Percentiles rank a stretch among this genome's conserved stretches.
phyloP scores from a whole-genome alignment of 2,329 filamentous ascomycete genomes.

The Colletotrichum neosansevieriae region DNA sequence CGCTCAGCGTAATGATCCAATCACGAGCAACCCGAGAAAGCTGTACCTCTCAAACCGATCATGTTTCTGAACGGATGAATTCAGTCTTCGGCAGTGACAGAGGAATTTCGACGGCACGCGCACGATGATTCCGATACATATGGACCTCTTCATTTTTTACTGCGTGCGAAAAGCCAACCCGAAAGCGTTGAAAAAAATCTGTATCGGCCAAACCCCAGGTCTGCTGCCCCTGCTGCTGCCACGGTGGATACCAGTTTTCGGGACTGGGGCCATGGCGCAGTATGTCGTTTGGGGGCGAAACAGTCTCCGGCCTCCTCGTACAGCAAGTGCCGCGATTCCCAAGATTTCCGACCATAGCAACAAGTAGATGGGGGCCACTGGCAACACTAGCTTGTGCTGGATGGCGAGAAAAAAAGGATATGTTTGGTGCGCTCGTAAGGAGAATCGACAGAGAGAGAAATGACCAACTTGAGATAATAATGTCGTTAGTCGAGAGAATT shows the following conservation, averaged over 20 bases:
- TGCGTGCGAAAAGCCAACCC: no score
- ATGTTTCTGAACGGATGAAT: no score
- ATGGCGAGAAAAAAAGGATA: slow-evolving; percentile 26
- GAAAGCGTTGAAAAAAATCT: no score
- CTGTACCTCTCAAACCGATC: no score
- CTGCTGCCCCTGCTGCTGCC: background rate
- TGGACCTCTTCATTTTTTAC: no score
- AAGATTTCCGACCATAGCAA: slow-evolving; percentile 4
- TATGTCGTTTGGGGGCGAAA: slow-evolving; percentile 1
- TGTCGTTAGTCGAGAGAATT: background rate
- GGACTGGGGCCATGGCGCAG: slow-evolving; percentile 9
- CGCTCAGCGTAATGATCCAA: background rate
- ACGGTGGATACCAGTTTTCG: slow-evolving; percentile 8
- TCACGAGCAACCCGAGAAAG: background rate
- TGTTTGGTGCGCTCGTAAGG: slow-evolving; percentile 29
- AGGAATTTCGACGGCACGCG: no score
- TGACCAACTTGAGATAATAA: no score
- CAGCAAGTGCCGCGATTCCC: slow-evolving; percentile 15
- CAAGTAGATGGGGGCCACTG: slow-evolving; percentile 20
- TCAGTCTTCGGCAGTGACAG: no score
- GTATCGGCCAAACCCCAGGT: background rate
- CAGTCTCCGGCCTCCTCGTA: slow-evolving; percentile 12
- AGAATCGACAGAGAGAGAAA: no score
- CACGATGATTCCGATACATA: no score
- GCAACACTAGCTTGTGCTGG: slow-evolving; percentile 24